phyloP scores from a whole-genome alignment of 2,329 filamentous ascomycete species.

The Aspergillus sojae region DNA sequence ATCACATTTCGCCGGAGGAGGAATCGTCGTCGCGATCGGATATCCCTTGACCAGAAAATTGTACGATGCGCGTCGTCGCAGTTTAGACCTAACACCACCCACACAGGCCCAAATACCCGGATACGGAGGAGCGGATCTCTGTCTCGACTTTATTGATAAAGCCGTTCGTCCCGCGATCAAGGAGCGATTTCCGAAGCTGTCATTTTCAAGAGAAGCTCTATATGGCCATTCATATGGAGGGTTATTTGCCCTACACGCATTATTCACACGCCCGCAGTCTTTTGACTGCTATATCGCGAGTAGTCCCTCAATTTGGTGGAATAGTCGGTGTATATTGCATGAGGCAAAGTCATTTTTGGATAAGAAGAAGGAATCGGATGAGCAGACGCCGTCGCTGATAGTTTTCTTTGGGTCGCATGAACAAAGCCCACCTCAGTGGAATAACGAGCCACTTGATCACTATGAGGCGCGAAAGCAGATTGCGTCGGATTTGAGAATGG shows the following conservation, averaged over 20 bases:
- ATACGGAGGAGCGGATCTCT: background rate
- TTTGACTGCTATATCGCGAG: constrained; percentile 52
- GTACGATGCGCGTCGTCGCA: background rate
- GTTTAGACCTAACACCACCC: background rate
- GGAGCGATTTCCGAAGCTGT: background rate
- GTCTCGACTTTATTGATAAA: background rate
- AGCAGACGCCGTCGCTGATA: constrained; percentile 29
- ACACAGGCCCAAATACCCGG: background rate
- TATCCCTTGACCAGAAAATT: constrained; percentile 21
- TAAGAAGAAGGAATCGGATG: constrained; percentile 13
- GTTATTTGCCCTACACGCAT: constrained; percentile 50
- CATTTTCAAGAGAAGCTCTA: constrained; percentile 45
- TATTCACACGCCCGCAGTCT: constrained; percentile 44
- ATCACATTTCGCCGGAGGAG: constrained; percentile 17
- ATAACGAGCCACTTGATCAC: constrained; percentile 35
- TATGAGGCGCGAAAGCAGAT: constrained; percentile 30
- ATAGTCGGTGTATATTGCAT: constrained; percentile 43
- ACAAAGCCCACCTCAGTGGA: constrained; percentile 31
- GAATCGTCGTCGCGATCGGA: constrained; percentile 26
- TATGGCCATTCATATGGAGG: constrained; percentile 57
- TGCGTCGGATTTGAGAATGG: constrained; percentile 26
- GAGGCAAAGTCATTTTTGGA: constrained; percentile 34
- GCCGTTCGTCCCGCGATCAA: background rate
- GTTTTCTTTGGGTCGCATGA: constrained; percentile 34
- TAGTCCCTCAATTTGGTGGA: constrained; percentile 56